Conservation (phyloP, 208 protist species). For the Leptomonas seymouri region DNA sequence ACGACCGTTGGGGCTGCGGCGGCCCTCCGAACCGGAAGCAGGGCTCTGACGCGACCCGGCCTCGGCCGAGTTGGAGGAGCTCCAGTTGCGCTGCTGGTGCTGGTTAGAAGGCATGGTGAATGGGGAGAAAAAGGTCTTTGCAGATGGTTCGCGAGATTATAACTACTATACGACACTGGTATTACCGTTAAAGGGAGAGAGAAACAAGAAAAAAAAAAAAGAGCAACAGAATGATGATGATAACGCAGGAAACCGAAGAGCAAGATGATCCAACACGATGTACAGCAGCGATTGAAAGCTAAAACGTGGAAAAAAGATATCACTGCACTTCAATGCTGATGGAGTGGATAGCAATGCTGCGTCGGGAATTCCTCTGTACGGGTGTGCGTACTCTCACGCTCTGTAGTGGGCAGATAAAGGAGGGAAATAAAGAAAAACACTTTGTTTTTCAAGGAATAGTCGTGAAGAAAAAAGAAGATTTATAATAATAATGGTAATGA, state of each 20-base stretch:
- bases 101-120: conserved; percentile 27
- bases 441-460: too few relatives aligned
- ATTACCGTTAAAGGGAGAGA: not conserved
- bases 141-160: too few relatives aligned
- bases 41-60: conserved; percentile 33
- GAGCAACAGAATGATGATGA: conserved; percentile 1
- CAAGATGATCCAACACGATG: too few relatives aligned
- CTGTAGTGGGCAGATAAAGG: too few relatives aligned
- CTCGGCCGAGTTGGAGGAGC: conserved; percentile 32
- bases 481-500: not conserved
- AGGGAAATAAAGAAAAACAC: too few relatives aligned
- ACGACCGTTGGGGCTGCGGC: conserved; percentile 48
- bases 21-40: conserved; percentile 30
- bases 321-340: not conserved
- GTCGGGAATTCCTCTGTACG: too few relatives aligned
- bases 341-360: not conserved
- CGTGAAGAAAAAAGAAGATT: not conserved
- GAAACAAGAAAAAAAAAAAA: conserved; percentile 11
- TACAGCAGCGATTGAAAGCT: conserved; percentile 5
- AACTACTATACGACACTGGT: too few relatives aligned
- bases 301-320: conserved; percentile 26
- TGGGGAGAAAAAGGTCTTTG: not conserved
- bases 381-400: too few relatives aligned
- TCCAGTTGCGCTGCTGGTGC: conserved; percentile 35
- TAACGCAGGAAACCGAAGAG: too few relatives aligned